Base-by-base conservation (phyloP, 495 filamentous ascomycete genomes). In the Trichoderma parareesei region DNA sequence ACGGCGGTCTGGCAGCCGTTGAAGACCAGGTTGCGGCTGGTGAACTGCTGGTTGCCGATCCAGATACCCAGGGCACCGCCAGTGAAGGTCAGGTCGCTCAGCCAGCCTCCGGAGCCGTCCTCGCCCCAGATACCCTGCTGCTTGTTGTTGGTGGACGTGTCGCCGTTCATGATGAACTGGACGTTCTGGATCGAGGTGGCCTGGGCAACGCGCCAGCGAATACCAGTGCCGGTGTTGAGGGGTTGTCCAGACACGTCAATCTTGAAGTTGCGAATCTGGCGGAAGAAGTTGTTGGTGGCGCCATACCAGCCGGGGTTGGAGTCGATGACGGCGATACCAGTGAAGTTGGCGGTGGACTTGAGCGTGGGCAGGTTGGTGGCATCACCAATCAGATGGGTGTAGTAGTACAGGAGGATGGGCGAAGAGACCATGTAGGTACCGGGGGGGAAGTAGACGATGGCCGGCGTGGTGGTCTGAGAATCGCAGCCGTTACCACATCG, bases 201-300 rank as follows among this genome's bases (percentile, higher is more conserved):
- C 71, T 98, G 94, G 48, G 91, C 92, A 4, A 98, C 93, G 73
- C 98, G 94, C 95, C 95, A 98, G 76, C 98, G 94, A 65, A 98
- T 95, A 76, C 91, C 91, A 46, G 91, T 82, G 65, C 88, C 90
- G 35, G 73, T 70, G 48, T 74, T 79, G 61, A 79, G 69, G 14
- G 89, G 88, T 83, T 90, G 85, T 13, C 78, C 83, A 38, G 84
- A 92, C 55, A 93, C 75, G 73, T 98, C 94, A 73, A 98, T 88
- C 70, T 92, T 82, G 69, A 98, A 90, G 79, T 98, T 98, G 74
- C 95, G 91, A 68, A 98, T 80, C 69, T 95, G 90, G 57, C 94
- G 92, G 84, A 92, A 98, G 82, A 98, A 98, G 80, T 98, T 97
- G 85, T 98, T 98, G 77, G 96, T 89, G 75, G 96, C 96, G 68